Base-by-base conservation (phyloP, 345 rosid species). In the Eucalyptus erythrocorys region DNA sequence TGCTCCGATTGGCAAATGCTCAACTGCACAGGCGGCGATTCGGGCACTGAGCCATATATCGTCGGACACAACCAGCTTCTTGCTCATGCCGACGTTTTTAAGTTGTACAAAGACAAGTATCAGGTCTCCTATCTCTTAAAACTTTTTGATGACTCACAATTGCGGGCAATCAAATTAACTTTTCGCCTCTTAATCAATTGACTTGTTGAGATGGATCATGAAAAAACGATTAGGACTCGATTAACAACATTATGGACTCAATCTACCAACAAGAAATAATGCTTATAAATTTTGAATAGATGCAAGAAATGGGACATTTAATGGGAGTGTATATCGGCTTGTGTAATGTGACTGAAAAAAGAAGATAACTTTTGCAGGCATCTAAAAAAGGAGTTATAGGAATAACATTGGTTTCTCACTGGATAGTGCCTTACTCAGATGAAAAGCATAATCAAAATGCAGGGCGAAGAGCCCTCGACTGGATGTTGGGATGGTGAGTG, bases 21-120 rank as follows among this genome's bases (percentile, higher is more conserved):
- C 6, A 88, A 90, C n/a, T 95, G 96, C 90, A 87, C 91, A 3
- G 93, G 88, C 2, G 97, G 97, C 3, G 89, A 95, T 87, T 93
- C 96, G 0, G 89, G 88, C 13, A 91, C 91, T 0, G 97, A 95
- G 87, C 97, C 97, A 1, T 95, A 93, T 48, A 9, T 93, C 11
- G 94, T 92, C 3, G 84, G 89, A 0, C 96, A 95, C 87, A 55
- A 95, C 84, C 88, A 42, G 71, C 88, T 95, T 87, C 95, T 95
- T 88, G 94, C 97, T 80, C 96, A 94, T 88, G 94, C 93, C 13
- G 61, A 90, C 3, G 93, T 91, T 2, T 94, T 90, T 5, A 49
- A 87, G 24, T 32, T 93, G 42, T 95, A 95, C 45, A 91, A 50
- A 49, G 80, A 87, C 4, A 92, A 91, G 81, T 93, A 92, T 32